phyloP scores from a whole-genome alignment of 176 grass and related monocot species.

The Musa itinerans region DNA sequence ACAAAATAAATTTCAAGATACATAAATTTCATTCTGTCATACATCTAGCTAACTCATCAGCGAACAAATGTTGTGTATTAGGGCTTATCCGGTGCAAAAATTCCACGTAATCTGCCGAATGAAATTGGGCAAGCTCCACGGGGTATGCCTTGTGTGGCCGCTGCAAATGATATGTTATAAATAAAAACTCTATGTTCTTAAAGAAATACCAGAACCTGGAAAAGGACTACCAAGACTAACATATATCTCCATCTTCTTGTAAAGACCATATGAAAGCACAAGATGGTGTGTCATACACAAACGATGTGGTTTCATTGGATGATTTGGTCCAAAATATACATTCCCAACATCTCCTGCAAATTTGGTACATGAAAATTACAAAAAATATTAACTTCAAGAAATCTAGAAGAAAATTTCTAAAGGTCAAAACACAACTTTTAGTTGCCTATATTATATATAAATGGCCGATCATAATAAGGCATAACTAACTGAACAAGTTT shows the following conservation, averaged over 20 bases:
- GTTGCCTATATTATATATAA: background rate
- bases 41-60: conserved; percentile 85
- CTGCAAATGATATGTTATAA: conserved; percentile 37
- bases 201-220: background rate
- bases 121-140: conserved; percentile 90
- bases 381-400: background rate
- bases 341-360: conserved; percentile 86
- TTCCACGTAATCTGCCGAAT: conserved; percentile 97
- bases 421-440: background rate
- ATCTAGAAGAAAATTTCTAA: background rate
- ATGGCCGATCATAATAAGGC: background rate
- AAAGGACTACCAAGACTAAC: conserved; percentile 40
- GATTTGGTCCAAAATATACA: conserved; percentile 98
- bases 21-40: conserved; percentile 32
- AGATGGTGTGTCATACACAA: conserved; percentile 98
- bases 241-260: conserved; percentile 99
- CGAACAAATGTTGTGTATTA: conserved; percentile 59
- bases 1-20: background rate
- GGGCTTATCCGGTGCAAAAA: conserved; percentile 97
- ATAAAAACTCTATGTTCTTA: conserved; percentile 7
- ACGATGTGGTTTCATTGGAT: conserved; percentile 97
- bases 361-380: conserved; percentile 11
- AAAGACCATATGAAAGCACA: conserved; percentile 86
- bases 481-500: background rate
- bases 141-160: conserved; percentile 99